Evolutionary conservation across 2,329 filamentous ascomycete species (phyloP).

Genomic region (Ophiostoma ips): DNA sequence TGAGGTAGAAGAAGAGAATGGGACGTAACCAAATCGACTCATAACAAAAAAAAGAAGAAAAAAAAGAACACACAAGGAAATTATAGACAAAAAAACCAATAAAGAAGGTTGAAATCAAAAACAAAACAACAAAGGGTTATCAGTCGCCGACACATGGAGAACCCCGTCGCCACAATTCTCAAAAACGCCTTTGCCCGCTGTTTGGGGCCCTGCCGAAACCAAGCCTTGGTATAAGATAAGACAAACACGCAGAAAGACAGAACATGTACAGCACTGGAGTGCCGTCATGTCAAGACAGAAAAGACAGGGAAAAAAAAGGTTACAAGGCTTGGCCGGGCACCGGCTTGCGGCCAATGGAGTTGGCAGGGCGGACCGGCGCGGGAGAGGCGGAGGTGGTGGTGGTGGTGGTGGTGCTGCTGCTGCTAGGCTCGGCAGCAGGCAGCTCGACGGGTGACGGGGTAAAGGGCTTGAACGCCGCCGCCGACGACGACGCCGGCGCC

Average conservation of each 20-base stretch:
- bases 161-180: background rate
- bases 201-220: background rate
- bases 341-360: slow-evolving; percentile 38
- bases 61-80: background rate
- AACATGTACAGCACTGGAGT: background rate
- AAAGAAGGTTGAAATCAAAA: too few relatives aligned
- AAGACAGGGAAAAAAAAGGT: background rate
- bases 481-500: slow-evolving; percentile 22
- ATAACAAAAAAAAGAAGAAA: background rate
- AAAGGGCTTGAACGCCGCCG: slow-evolving; percentile 20
- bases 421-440: background rate
- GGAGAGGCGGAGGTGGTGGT: slow-evolving; percentile 36
- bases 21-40: background rate
- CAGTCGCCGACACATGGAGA: background rate
- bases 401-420: slow-evolving; percentile 25
- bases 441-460: slow-evolving; percentile 17
- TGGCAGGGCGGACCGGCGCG: slow-evolving; percentile 17
- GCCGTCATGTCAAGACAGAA: background rate
- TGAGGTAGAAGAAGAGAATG: background rate
- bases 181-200: background rate
- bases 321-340: slow-evolving; percentile 41
- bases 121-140: background rate
- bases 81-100: background rate
- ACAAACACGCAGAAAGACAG: background rate
- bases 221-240: slow-evolving; percentile 1